A percentile compares a stretch with the other conserved stretches of the same genome.
Evolutionary conservation across 1,139 yeast genomes (phyloP).

Genomic region (Geotrichum restrictum): DNA sequence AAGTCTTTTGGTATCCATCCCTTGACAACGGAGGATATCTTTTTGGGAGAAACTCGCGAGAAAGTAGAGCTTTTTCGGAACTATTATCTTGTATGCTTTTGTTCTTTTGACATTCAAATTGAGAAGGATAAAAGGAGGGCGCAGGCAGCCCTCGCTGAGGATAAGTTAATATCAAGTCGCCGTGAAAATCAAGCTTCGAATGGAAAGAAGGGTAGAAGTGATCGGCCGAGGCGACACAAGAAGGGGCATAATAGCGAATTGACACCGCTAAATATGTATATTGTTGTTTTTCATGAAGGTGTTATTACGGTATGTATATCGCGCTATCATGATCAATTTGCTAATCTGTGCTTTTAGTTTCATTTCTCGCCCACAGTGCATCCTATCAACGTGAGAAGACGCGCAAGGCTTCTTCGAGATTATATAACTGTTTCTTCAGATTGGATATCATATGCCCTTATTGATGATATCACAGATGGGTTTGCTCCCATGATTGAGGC

Average conservation of each 20-base stretch:
- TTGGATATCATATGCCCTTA: conserved; percentile 95
- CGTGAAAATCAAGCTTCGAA: neutral
- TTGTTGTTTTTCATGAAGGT: conserved; percentile 85
- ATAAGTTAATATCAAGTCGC: conserved; percentile 1
- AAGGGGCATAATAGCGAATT: conserved; percentile 54
- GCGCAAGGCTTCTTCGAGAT: conserved; percentile 82
- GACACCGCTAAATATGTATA: conserved; percentile 87
- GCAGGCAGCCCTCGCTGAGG: conserved; percentile 14
- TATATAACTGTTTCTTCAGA: conserved; percentile 87
- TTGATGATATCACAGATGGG: conserved; percentile 95
- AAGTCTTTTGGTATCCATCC: conserved; percentile 95
- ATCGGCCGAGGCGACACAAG: conserved; percentile 38
- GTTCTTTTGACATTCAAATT: conserved; percentile 37
- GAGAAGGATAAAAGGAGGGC: conserved; percentile 15
- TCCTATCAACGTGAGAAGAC: conserved; percentile 88
- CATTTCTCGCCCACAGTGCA: conserved; percentile 96
- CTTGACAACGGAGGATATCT: conserved; percentile 90
- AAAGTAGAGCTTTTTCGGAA: conserved; percentile 87
- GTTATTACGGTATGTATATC: conserved; percentile 53
- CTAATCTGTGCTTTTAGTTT: conserved; percentile 41
- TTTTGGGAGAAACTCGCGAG: conserved; percentile 89
- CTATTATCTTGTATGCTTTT: conserved; percentile 87
- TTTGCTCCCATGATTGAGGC: conserved; percentile 95
- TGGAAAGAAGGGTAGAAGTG: neutral
- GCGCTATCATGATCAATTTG: neutral